These are phyloP conservation scores for Annulohypoxylon nitens DNA, from an alignment of 495 filamentous ascomycete genomes.

Conservation along the genomic window DNA sequence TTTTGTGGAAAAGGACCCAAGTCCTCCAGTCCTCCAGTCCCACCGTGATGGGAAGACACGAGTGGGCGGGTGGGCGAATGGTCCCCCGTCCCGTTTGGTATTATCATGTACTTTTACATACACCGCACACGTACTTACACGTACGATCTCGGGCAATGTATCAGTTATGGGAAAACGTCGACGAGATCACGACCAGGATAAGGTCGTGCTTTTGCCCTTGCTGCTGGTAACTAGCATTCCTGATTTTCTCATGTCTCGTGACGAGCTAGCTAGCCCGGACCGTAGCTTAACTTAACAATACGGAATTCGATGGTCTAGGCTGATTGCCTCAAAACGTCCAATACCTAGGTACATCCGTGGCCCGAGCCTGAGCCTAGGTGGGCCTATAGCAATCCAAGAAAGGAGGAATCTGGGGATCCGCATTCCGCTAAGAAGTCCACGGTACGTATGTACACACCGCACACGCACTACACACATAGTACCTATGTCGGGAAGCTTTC, in stretches of 20 bases:
- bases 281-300: constrained; percentile 7
- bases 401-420: constrained; percentile 20
- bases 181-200: constrained; percentile 31
- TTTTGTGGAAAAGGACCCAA: constrained; percentile 41
- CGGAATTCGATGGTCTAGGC: constrained; percentile 6
- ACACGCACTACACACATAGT: neutral
- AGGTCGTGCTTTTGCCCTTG: constrained; percentile 25
- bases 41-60: constrained; percentile 33
- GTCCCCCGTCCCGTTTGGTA: constrained; percentile 24
- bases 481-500: neutral
- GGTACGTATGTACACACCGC: constrained; percentile 10
- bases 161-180: constrained; percentile 15
- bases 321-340: constrained; percentile 36
- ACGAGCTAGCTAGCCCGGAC: constrained; percentile 14
- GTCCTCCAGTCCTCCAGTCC: constrained; percentile 3
- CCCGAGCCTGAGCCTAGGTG: constrained; percentile 27
- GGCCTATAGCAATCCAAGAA: constrained; percentile 31
- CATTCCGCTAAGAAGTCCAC: neutral
- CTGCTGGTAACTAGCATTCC: constrained; percentile 17
- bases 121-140: constrained; percentile 10
- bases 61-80: too few species aligned
- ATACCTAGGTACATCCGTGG: constrained; percentile 25
- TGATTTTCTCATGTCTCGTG: constrained; percentile 35
- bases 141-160: constrained; percentile 36
- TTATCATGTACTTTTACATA: constrained; percentile 15